Percentiles rank a stretch among this genome's conserved stretches.
Evolutionary conservation across 768 basidiomycete genomes (phyloP).

Genomic region (Ephemerocybe angulata): DNA sequence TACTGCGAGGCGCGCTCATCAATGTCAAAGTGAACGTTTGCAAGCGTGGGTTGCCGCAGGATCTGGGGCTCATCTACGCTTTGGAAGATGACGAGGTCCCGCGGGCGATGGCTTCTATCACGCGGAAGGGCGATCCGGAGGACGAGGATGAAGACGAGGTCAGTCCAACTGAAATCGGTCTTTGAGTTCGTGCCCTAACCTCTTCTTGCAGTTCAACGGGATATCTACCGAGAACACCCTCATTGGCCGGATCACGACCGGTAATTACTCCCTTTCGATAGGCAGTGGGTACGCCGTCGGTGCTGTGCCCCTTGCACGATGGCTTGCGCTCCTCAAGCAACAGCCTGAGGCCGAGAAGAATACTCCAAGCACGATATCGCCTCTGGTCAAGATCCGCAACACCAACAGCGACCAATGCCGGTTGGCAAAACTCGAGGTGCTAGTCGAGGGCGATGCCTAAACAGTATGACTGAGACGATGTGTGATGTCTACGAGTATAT

Average conservation of each 20-base stretch:
- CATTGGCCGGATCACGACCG: slow-evolving; percentile 84
- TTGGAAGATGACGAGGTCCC: slow-evolving; percentile 52
- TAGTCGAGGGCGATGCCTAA: slow-evolving; percentile 14
- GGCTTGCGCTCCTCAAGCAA: slow-evolving; percentile 53
- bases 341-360: neutral
- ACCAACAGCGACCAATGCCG: slow-evolving; percentile 52
- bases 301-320: slow-evolving; percentile 54
- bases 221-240: slow-evolving; percentile 42
- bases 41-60: slow-evolving; percentile 67
- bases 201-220: slow-evolving; percentile 41
- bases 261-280: slow-evolving; percentile 73
- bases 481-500: slow-evolving; percentile 4
- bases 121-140: slow-evolving; percentile 20
- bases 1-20: slow-evolving; percentile 63
- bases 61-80: slow-evolving; percentile 70
- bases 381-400: slow-evolving; percentile 65
- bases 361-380: slow-evolving; percentile 21
- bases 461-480: neutral
- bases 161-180: slow-evolving; percentile 2
- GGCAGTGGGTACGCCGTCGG: slow-evolving; percentile 80
- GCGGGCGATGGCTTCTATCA: slow-evolving; percentile 22
- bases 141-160: slow-evolving; percentile 27
- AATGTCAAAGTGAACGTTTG: slow-evolving; percentile 60
- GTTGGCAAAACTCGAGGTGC: slow-evolving; percentile 35
- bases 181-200: neutral